A percentile compares a stretch with the other conserved stretches of the same genome.
phyloP scores from a whole-genome alignment of 345 rosid species.

The Triadica sebifera region DNA sequence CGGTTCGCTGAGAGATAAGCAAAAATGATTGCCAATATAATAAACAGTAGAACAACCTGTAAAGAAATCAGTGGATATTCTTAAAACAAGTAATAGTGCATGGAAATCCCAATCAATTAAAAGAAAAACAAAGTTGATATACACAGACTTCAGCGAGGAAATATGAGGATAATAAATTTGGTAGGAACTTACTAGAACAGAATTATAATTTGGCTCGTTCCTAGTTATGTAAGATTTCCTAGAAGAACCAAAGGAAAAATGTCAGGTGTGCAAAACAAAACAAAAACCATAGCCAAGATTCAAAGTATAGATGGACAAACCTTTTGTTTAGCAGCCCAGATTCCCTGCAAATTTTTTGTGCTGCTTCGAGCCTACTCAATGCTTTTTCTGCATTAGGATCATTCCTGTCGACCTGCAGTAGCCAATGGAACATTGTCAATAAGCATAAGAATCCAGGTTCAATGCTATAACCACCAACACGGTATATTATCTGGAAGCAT shows the following conservation, averaged over 20 bases:
- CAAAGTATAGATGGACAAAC: conserved; percentile 27
- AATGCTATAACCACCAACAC: not conserved
- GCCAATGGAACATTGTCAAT: conserved; percentile 11
- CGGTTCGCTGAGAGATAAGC: conserved; percentile 31
- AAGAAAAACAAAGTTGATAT: not conserved
- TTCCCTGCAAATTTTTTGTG: conserved; percentile 59
- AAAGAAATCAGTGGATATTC: conserved; percentile 19
- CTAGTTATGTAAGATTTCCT: conserved; percentile 54
- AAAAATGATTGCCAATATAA: conserved; percentile 41
- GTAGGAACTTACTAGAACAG: conserved; percentile 30
- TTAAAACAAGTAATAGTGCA: not conserved
- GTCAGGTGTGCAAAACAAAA: conserved; percentile 1
- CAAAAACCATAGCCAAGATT: not conserved
- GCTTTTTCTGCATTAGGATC: conserved; percentile 75
- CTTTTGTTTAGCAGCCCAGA: conserved; percentile 58
- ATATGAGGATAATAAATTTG: no score
- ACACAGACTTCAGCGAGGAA: not conserved
- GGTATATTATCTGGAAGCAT: not conserved
- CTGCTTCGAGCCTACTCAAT: conserved; percentile 54
- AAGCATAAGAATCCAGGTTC: not conserved
- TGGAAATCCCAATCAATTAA: not conserved
- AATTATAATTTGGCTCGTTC: conserved; percentile 25
- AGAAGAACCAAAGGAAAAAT: conserved; percentile 8
- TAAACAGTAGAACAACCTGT: conserved; percentile 43
- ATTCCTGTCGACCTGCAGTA: conserved; percentile 53